Percentiles rank a stretch among this genome's conserved stretches.
phyloP scores from a whole-genome alignment of 305 asterid genomes.

The Solanum hybrid region DNA sequence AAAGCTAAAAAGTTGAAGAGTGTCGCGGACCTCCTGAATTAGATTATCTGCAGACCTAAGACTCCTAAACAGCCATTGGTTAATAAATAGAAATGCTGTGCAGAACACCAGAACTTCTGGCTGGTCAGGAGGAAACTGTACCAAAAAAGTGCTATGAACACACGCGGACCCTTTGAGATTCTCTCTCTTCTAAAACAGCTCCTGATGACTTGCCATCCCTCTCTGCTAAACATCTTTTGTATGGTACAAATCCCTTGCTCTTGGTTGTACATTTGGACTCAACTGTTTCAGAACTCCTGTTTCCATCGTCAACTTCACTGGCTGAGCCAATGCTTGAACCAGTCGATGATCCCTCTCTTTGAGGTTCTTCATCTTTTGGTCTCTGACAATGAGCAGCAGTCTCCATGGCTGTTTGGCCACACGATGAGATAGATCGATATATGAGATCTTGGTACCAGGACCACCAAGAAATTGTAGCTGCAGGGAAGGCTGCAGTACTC shows the following conservation, averaged over 20 bases:
- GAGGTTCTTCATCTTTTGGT: slow-evolving; percentile 18
- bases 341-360: slow-evolving; percentile 25
- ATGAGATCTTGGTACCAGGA: slow-evolving; percentile 30
- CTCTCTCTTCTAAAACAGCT: slow-evolving; percentile 24
- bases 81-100: background rate
- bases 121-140: background rate
- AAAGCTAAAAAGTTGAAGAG: background rate
- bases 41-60: background rate
- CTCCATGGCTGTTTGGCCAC: slow-evolving; percentile 14
- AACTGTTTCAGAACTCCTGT: slow-evolving; percentile 8
- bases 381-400: background rate
- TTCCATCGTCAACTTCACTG: slow-evolving; percentile 15
- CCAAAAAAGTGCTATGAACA: slow-evolving; percentile 19
- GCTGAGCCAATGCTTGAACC: slow-evolving; percentile 23
- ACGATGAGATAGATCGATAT: slow-evolving; percentile 22
- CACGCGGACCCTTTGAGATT: background rate
- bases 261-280: slow-evolving; percentile 15
- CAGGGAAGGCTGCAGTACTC: slow-evolving; percentile 17
- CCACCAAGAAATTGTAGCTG: slow-evolving; percentile 27
- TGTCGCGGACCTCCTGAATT: background rate
- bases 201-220: slow-evolving; percentile 35
- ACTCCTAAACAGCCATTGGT: background rate
- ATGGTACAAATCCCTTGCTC: slow-evolving; percentile 60
- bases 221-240: slow-evolving; percentile 53
- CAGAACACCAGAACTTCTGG: background rate